Evolutionary conservation across 2,329 filamentous ascomycete genomes (phyloP).

Genomic region (Penicillium hordei): DNA sequence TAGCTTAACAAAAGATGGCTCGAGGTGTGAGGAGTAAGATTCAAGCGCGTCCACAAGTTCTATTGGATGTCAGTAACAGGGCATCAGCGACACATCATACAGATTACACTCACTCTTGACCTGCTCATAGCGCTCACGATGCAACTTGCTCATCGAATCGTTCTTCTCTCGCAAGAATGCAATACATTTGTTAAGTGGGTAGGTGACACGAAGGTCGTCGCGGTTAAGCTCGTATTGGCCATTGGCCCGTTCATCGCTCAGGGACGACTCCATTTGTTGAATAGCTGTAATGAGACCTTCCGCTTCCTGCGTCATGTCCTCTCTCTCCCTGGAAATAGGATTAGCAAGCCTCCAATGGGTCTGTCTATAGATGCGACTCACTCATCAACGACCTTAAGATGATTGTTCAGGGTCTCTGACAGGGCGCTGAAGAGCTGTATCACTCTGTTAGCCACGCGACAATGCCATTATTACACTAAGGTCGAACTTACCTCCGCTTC

Average conservation of each 20-base stretch:
- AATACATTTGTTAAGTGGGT: slow-evolving; percentile 78
- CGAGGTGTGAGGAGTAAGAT: slow-evolving; percentile 94
- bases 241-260: slow-evolving; percentile 71
- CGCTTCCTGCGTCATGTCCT: slow-evolving; percentile 84
- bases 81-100: not conserved
- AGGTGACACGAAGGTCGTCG: slow-evolving; percentile 73
- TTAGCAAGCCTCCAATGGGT: slow-evolving; percentile 14
- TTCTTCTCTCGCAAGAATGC: slow-evolving; percentile 83
- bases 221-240: slow-evolving; percentile 65
- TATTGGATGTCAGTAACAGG: slow-evolving; percentile 43
- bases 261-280: slow-evolving; percentile 86
- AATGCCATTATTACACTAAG: not conserved
- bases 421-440: slow-evolving; percentile 82
- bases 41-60: slow-evolving; percentile 91
- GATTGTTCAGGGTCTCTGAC: slow-evolving; percentile 86
- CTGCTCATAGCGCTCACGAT: slow-evolving; percentile 91
- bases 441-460: slow-evolving; percentile 3
- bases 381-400: slow-evolving; percentile 78
- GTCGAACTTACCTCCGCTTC: slow-evolving; percentile 75
- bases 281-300: slow-evolving; percentile 81
- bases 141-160: slow-evolving; percentile 71
- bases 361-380: slow-evolving; percentile 36
- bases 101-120: slow-evolving; percentile 72
- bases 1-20: slow-evolving; percentile 81
- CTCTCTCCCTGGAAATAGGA: slow-evolving; percentile 66